phyloP scores from a whole-genome alignment of 306 rosid species.

The Inga laurina region DNA sequence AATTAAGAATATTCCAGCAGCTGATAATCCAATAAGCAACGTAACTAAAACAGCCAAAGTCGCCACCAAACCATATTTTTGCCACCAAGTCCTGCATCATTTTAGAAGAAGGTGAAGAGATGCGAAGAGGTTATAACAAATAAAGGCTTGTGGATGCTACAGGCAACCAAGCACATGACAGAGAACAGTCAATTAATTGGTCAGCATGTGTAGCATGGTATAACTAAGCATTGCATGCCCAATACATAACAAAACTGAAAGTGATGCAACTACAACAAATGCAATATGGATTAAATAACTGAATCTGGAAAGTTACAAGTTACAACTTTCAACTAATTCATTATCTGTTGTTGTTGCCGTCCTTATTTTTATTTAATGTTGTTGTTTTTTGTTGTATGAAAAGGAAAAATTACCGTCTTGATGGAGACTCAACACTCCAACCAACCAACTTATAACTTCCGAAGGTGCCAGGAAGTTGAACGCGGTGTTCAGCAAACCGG shows the following conservation, averaged over 20 bases:
- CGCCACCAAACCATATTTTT: conserved; percentile 43
- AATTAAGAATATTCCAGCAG: conserved; percentile 62
- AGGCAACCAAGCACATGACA: neutral
- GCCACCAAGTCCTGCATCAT: conserved; percentile 78
- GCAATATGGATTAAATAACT: conserved; percentile 4
- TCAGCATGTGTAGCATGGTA: conserved; percentile 13
- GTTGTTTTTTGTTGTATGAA: neutral
- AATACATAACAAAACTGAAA: conserved; percentile 19
- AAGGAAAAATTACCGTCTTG: conserved; percentile 51
- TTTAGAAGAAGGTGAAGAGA: conserved; percentile 23
- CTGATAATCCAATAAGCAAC: conserved; percentile 50
- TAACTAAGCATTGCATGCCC: conserved; percentile 20
- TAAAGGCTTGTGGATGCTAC: neutral
- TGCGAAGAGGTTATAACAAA: conserved; percentile 6
- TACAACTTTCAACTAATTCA: neutral
- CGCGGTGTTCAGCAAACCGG: conserved; percentile 62
- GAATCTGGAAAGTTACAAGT: neutral
- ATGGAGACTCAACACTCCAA: conserved; percentile 65
- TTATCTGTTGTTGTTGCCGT: neutral
- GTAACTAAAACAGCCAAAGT: conserved; percentile 48
- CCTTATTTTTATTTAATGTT: neutral
- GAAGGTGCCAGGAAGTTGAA: conserved; percentile 70
- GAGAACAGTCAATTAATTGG: neutral
- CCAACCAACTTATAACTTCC: conserved; percentile 66
- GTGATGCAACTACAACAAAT: conserved; percentile 15